These are phyloP conservation scores for Penicillium diatomitis DNA, from an alignment of 495 filamentous ascomycete genomes.

Conservation along the genomic window DNA sequence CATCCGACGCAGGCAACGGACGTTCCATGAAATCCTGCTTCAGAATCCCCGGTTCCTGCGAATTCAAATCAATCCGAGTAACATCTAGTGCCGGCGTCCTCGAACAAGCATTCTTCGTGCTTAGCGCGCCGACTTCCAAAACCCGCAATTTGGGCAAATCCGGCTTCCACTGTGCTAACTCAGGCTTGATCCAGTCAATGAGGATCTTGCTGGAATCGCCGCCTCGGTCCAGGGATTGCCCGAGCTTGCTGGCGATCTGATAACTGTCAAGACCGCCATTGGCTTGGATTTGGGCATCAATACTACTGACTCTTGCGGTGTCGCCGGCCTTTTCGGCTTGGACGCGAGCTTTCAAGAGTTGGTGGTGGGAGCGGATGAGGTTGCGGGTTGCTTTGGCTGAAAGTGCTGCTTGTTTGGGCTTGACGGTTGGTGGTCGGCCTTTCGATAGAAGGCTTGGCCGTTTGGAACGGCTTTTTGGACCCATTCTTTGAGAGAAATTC, in stretches of 20 bases:
- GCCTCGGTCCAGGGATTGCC: conserved; percentile 74
- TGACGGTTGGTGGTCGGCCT: conserved; percentile 55
- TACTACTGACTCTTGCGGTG: conserved; percentile 37
- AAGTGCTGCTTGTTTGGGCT: conserved; percentile 46
- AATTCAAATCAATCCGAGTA: conserved; percentile 83
- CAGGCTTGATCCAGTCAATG: conserved; percentile 69
- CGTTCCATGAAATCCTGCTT: conserved; percentile 93
- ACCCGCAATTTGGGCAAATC: conserved; percentile 42
- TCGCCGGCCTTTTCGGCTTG: conserved; percentile 61
- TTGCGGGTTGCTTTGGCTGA: conserved; percentile 72
- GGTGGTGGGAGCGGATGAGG: conserved; percentile 78
- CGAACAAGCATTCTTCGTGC: conserved; percentile 75
- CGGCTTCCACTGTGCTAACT: conserved; percentile 19
- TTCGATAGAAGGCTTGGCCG: conserved; percentile 49
- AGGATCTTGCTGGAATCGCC: conserved; percentile 84
- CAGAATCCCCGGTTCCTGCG: conserved; percentile 67
- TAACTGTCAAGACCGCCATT: conserved; percentile 78
- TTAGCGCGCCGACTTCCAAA: conserved; percentile 86
- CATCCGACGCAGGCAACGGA: conserved; percentile 52
- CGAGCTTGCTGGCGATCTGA: conserved; percentile 80
- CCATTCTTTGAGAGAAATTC: not conserved
- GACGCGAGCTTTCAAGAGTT: conserved; percentile 65
- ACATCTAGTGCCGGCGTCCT: conserved; percentile 60
- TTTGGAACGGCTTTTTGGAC: conserved; percentile 25
- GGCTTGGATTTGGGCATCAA: conserved; percentile 51